Base-by-base conservation (phyloP, 1,284 basidiomycete species). In the Takashimella koratensis region DNA sequence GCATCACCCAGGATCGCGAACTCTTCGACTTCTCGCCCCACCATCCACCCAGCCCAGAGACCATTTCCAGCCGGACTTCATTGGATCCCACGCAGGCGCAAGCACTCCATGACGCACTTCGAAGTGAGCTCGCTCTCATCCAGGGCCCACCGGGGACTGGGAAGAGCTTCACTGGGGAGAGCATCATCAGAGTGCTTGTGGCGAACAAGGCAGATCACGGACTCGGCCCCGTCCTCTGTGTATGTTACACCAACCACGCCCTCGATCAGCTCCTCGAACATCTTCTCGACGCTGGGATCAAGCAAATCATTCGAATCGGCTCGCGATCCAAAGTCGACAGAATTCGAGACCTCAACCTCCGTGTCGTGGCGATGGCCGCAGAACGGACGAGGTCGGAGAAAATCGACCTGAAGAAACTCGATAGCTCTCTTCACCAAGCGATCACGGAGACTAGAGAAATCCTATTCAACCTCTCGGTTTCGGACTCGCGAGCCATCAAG, bases 121-220 rank as follows among this genome's bases (percentile, higher is more conserved):
- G 79, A 0, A 71, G 81, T 43, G 84, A 87, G 62, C 59, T 88
- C 0, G 76, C 80, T 2, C 69, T 88, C 48, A 84, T 88, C 39
- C 85, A 88, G 75, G 86, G 86, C 26, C 86, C 86, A 24, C 86
- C 86, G 4, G 86, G 86, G 2, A 87, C 86, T 0, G 86, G 86
- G 60, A 87, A 88, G 83, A 85, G 82, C 47, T 87, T 79, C 61
- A 84, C 83, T 0, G 86, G 85, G 0, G 79, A 84, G 2, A 82
- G 87, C 62, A 74, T 88, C 1, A 68, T 88, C 6, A 79, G 84
- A 0, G 80, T 86, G 8, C 76, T 88, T n/a, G 61, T 85, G 10
- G 69, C 70, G 6, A 85, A 81, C 59, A 60, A 71, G 0, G 64
- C n/a, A n/a, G n/a, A n/a, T n/a, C n/a, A n/a, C n/a, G n/a, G n/a